Evolutionary conservation across 2,329 filamentous ascomycete species (phyloP).

Genomic region (Cladosporium sp.): DNA sequence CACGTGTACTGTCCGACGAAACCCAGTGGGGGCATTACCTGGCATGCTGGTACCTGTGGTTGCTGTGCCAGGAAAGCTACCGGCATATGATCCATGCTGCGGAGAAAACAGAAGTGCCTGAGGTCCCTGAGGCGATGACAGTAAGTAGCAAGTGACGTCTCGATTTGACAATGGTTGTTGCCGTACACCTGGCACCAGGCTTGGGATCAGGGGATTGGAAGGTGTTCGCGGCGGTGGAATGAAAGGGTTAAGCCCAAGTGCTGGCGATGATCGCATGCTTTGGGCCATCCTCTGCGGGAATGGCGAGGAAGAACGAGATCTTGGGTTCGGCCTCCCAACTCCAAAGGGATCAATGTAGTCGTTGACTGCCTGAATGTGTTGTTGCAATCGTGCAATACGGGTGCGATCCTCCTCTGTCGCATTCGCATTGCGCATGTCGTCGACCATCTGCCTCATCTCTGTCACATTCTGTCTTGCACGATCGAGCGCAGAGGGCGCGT

Average conservation of each 20-base stretch:
- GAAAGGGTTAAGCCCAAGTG: constrained; percentile 3
- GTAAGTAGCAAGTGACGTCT: constrained; percentile 34
- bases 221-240: constrained; percentile 4
- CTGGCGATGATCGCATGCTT: constrained; percentile 7
- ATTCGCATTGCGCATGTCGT: constrained; percentile 20
- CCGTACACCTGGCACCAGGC: constrained; percentile 12
- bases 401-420: constrained; percentile 20
- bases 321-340: constrained; percentile 7
- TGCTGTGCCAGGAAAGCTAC: neutral
- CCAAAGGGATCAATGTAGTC: constrained; percentile 27
- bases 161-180: constrained; percentile 15
- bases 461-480: constrained; percentile 26
- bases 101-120: constrained; percentile 40
- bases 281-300: constrained; percentile 7
- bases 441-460: constrained; percentile 27
- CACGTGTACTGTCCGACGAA: neutral
- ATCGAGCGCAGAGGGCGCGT: constrained; percentile 23
- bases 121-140: constrained; percentile 41
- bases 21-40: too few relatives aligned
- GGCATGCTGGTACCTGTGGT: neutral
- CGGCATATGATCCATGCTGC: constrained; percentile 26
- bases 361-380: constrained; percentile 21
- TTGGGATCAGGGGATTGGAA: neutral
- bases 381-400: constrained; percentile 19
- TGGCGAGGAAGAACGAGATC: constrained; percentile 5